Evolutionary conservation across 805 yeast genomes (phyloP).

Genomic region (Saccharomycopsis amapae): DNA sequence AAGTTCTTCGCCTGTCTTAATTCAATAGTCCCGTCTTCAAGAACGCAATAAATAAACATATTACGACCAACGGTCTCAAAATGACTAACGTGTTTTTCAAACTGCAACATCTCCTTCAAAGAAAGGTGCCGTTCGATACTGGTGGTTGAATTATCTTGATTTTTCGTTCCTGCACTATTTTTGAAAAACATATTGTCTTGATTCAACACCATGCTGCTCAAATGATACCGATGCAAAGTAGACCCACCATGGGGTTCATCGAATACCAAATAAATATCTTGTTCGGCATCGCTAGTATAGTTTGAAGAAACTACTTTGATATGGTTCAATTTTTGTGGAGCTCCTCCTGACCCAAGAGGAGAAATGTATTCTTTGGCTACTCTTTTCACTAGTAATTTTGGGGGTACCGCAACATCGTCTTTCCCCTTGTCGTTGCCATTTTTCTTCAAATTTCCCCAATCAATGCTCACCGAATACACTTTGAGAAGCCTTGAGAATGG

Average conservation of each 20-base stretch:
- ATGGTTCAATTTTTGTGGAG: conserved; percentile 25
- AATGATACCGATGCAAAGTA: conserved; percentile 8
- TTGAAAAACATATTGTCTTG: conserved; percentile 4
- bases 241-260: conserved; percentile 2
- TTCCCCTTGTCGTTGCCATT: conserved; percentile 38
- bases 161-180: not conserved
- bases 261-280: conserved; percentile 33
- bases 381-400: conserved; percentile 33
- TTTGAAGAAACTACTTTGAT: conserved; percentile 39
- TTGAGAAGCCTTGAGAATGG: conserved; percentile 31
- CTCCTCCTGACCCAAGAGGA: conserved; percentile 15
- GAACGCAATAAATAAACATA: conserved; percentile 33
- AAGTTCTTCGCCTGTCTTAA: conserved; percentile 36
- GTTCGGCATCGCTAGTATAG: conserved; percentile 30
- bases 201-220: not conserved
- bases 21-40: conserved; percentile 40
- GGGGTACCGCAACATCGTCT: conserved; percentile 25
- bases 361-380: conserved; percentile 24
- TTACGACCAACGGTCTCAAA: conserved; percentile 35
- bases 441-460: conserved; percentile 47
- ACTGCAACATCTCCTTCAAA: conserved; percentile 4
- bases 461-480: conserved; percentile 37
- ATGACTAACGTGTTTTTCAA: not conserved
- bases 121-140: not conserved
- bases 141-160: not conserved